Base-by-base conservation (phyloP, 1,139 yeast species). In the Scheffersomyces quercinus region DNA sequence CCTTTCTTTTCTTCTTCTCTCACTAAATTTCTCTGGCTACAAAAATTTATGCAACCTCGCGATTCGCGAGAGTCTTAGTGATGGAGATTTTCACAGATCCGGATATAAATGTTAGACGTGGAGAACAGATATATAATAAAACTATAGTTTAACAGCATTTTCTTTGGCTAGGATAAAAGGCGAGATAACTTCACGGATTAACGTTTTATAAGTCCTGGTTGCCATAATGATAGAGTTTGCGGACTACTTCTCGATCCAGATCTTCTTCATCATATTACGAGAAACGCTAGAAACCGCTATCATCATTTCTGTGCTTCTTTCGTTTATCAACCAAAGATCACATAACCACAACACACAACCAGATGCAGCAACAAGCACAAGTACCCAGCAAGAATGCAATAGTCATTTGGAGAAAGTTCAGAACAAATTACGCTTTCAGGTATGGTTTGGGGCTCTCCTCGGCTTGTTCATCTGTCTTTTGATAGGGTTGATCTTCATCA, bases 201-300 rank as follows among this genome's bases (percentile, higher is more conserved):
- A 20, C 8, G 8, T 5, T 20, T 5, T 6, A 20, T 20, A 20
- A 20, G 26, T 6, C 26, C 26, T 6, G 7, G 7, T 8, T 20
- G 11, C 13, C 28, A 13, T 29, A 1, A 50, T 56, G 59, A 49
- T 52, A 35, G 60, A 53, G 47, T 50, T 70, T 30, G 82, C 79
- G 51, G 79, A 80, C 43, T 78, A 73, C 53, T 84, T 84, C 59
- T 82, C 88, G 4, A 79, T 83, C 26, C 89, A 85, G 68, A 90
- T 88, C 46, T 89, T 89, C 75, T 89, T 89, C 68, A 88, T 89
- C 54, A 89, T 88, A 46, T 77, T 89, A 50, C 71, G 97, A 58
- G 97, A 89, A 66, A 84, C 95, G 39, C 67, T 89, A 51, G 97
- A 89, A 68, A 88, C 96, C 11, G 95, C 93, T 29, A 83, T 89